Percentiles rank a stretch among this genome's conserved stretches.
phyloP scores from a whole-genome alignment of 78 protist genomes.

The Cyanophora paradoxa region DNA sequence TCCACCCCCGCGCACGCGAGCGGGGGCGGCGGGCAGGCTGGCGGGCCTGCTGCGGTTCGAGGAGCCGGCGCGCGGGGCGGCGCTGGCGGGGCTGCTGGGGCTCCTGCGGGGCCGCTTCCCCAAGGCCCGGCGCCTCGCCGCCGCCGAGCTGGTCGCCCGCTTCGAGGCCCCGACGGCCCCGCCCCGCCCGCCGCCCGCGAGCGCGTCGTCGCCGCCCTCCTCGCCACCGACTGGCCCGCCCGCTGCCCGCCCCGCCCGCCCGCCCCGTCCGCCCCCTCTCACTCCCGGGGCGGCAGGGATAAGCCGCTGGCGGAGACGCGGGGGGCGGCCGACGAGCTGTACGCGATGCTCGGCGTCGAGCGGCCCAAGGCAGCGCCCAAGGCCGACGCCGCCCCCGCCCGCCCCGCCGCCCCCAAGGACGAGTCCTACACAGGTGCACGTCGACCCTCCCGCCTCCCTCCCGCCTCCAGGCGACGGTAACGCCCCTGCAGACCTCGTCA shows the following conservation, averaged over 20 bases:
- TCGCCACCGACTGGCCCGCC: not conserved
- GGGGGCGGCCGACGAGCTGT: not conserved
- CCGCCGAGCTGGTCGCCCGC: not conserved
- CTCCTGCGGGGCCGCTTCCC: not conserved
- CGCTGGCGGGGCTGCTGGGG: constrained; percentile 8
- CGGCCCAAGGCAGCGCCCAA: not conserved
- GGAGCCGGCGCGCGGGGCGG: not conserved
- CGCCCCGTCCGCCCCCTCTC: too few relatives aligned
- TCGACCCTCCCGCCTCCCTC: too few relatives aligned
- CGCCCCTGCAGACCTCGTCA: not conserved
- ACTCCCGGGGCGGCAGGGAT: not conserved
- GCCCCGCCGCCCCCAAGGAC: not conserved
- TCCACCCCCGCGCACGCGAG: too few relatives aligned
- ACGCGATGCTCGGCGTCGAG: not conserved
- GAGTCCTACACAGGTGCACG: too few relatives aligned
- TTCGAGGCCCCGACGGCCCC: not conserved
- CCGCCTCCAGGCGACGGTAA: too few relatives aligned
- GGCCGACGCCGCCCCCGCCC: not conserved
- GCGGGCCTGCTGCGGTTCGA: not conserved
- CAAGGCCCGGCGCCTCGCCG: not conserved
- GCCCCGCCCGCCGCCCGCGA: not conserved
- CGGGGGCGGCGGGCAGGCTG: not conserved
- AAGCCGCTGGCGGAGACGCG: not conserved
- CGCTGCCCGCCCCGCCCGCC: not conserved
- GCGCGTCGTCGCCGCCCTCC: not conserved